Evolutionary conservation across 2,329 filamentous ascomycete genomes (phyloP), one percentile per base, ranked within the genome.

Genomic region (Fusarium chuoi): DNA sequence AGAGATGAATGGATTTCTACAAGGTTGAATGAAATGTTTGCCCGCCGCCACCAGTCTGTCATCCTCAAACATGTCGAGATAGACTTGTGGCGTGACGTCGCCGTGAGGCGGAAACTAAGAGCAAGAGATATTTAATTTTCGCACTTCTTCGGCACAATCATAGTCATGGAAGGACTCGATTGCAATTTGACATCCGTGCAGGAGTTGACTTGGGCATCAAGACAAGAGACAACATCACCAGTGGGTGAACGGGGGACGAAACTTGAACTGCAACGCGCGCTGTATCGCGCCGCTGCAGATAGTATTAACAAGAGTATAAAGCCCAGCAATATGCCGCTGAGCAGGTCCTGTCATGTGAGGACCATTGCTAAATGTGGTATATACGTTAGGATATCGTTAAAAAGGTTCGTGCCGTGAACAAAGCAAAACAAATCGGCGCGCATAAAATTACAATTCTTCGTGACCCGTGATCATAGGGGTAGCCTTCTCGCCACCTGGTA

Each of bases 131-230:
- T 82, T 91, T 83, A 81, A 89, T 96, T 88, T 97, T 90, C 96
- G 95, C 95, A 98, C 94, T 94, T 97, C 94, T 97, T 95, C 94
- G 95, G 95, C 95, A 94, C 95, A 96, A 95, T 91, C 89, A 88
- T 91, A 95, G 94, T 92, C 94, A 98, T 91, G 85, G 83, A 82
- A 83, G 83, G 91, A 91, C 92, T 90, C 90, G 87, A 93, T 96
- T 96, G 95, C 91, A 98, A 98, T 98, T 98, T 98, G 95, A 98
- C 95, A 98, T 98, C 94, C 93, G 94, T 97, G 95, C 95, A 96
- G 85, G 76, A 49, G 52, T 30, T 54, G 36, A 49, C 41, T 30
- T 54, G 26, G 18, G 24, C 35, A 60, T 44, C n/a, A 49, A 20
- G 26, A 45, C 33, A 51, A 51, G 36, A 61, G 36, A 66, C 41